Conservation (phyloP, 345 rosid genomes). For the Turritis glabra region DNA sequence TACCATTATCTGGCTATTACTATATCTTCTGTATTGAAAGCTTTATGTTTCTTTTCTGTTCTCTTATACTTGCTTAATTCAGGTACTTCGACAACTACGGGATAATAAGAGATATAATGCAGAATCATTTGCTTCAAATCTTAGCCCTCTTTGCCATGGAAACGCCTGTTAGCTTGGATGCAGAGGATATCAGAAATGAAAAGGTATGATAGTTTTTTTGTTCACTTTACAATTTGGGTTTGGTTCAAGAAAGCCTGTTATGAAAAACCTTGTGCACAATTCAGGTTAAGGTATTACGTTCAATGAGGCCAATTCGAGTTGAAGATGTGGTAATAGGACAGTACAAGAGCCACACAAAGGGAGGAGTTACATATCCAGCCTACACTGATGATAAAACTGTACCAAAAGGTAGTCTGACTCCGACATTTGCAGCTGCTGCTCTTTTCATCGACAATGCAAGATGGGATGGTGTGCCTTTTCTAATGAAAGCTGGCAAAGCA, state of each 20-base stretch:
- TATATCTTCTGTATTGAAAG: neutral
- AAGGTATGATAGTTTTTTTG: slow-evolving; percentile 49
- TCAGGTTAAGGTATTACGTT: slow-evolving; percentile 94
- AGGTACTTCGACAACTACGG: slow-evolving; percentile 97
- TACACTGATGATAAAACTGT: slow-evolving; percentile 93
- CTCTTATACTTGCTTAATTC: slow-evolving; percentile 14
- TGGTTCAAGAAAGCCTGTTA: slow-evolving; percentile 13
- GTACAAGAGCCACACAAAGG: slow-evolving; percentile 90
- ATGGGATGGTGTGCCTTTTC: slow-evolving; percentile 99
- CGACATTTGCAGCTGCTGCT: slow-evolving; percentile 99
- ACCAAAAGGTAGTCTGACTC: slow-evolving; percentile 84
- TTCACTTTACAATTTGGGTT: neutral
- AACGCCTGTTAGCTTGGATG: slow-evolving; percentile 98
- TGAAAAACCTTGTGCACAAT: slow-evolving; percentile 19
- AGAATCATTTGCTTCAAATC: slow-evolving; percentile 98
- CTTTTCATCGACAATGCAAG: slow-evolving; percentile 94
- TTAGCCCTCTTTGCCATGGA: slow-evolving; percentile 99
- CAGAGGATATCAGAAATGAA: slow-evolving; percentile 96
- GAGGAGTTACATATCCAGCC: slow-evolving; percentile 76
- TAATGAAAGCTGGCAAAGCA: slow-evolving; percentile 99
- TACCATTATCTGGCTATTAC: neutral
- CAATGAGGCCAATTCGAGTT: slow-evolving; percentile 83
- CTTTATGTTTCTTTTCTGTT: neutral
- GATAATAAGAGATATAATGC: slow-evolving; percentile 97
- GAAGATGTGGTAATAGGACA: slow-evolving; percentile 88